A percentile compares a stretch with the other conserved stretches of the same genome.
Evolutionary conservation across 306 rosid genomes (phyloP).

Genomic region (Delonix regia): DNA sequence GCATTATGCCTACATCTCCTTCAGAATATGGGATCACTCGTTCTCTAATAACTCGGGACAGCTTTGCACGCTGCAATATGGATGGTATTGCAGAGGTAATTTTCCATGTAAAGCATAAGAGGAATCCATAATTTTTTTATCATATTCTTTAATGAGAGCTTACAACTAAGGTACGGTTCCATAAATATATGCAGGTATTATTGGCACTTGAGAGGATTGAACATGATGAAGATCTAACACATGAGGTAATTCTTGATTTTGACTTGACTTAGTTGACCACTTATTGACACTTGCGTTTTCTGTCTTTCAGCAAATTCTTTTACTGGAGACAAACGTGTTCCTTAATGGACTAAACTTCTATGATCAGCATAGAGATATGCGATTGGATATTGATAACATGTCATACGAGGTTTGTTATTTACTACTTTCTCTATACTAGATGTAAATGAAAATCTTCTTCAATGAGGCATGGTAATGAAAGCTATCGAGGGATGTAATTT

Average conservation of each 20-base stretch:
- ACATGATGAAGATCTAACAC: constrained; percentile 90
- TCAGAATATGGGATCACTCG: constrained; percentile 60
- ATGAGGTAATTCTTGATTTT: constrained; percentile 66
- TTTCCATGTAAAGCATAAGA: constrained; percentile 9
- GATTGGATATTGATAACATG: constrained; percentile 97
- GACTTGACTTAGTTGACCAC: constrained; percentile 5
- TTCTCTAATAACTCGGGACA: constrained; percentile 60
- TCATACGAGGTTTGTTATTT: constrained; percentile 84
- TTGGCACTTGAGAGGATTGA: constrained; percentile 93
- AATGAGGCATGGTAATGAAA: constrained; percentile 11
- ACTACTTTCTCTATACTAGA: neutral
- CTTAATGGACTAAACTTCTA: constrained; percentile 74
- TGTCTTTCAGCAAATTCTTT: constrained; percentile 74
- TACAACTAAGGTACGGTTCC: neutral
- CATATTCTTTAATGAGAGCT: constrained; percentile 6
- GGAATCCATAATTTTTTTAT: neutral
- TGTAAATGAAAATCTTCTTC: constrained; percentile 28
- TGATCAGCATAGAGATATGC: constrained; percentile 97
- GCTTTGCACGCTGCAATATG: constrained; percentile 68
- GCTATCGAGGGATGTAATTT: constrained; percentile 10
- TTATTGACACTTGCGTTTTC: constrained; percentile 31
- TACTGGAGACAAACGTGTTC: constrained; percentile 83
- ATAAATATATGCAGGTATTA: constrained; percentile 61
- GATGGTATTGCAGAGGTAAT: constrained; percentile 94
- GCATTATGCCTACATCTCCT: constrained; percentile 49